A percentile compares a stretch with the other conserved stretches of the same genome.
Evolutionary conservation across 1,284 basidiomycete species (phyloP).

Genomic region (Cystobasidium slooffiae): DNA sequence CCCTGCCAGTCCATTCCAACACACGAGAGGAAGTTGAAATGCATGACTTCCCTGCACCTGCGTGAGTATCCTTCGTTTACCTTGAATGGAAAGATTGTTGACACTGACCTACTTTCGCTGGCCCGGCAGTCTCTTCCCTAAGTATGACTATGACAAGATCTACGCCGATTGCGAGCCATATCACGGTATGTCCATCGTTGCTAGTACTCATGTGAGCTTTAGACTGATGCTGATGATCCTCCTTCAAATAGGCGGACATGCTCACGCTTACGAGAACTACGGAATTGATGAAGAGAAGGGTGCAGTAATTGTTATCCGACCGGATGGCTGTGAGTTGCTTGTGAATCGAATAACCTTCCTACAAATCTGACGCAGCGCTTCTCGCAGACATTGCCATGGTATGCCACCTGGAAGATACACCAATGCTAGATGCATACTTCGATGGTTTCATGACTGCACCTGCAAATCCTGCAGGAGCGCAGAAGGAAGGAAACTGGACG

Average conservation of each 20-base stretch:
- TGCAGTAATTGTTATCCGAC: slow-evolving; percentile 55
- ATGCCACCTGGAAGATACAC: slow-evolving; percentile 47
- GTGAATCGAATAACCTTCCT: neutral
- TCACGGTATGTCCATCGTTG: slow-evolving; percentile 22
- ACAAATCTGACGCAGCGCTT: neutral
- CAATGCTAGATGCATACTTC: slow-evolving; percentile 49
- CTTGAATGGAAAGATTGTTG: neutral
- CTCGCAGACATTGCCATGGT: slow-evolving; percentile 49
- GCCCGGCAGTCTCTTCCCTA: slow-evolving; percentile 32
- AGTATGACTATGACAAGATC: slow-evolving; percentile 44
- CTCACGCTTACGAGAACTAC: slow-evolving; percentile 56
- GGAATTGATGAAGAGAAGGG: slow-evolving; percentile 56
- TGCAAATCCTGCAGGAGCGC: slow-evolving; percentile 25
- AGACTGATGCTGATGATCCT: neutral
- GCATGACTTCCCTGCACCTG: slow-evolving; percentile 44
- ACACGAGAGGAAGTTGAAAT: slow-evolving; percentile 44
- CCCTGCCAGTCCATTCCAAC: slow-evolving; percentile 36
- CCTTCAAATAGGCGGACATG: slow-evolving; percentile 51
- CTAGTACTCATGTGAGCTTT: neutral
- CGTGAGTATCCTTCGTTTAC: slow-evolving; percentile 13
- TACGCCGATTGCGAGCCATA: slow-evolving; percentile 41
- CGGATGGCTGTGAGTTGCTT: slow-evolving; percentile 52
- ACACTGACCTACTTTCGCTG: neutral
- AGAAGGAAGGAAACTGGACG: slow-evolving; percentile 30
- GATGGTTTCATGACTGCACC: slow-evolving; percentile 46